Evolutionary conservation across 345 rosid species (phyloP).

Genomic region (Arabis hirsuta): DNA sequence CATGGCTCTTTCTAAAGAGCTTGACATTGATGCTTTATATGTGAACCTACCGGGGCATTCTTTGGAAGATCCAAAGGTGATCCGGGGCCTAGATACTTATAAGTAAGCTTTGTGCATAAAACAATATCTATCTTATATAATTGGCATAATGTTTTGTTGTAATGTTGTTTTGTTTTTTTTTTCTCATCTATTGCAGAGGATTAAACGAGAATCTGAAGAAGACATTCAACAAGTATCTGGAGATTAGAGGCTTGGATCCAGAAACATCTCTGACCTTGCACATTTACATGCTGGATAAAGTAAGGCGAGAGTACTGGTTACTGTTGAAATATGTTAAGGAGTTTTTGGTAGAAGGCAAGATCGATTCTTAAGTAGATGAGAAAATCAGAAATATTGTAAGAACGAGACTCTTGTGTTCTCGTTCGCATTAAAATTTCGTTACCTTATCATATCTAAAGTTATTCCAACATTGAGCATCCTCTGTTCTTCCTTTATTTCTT

Average conservation of each 20-base stretch:
- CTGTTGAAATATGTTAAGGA: conserved; percentile 78
- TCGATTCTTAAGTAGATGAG: background rate
- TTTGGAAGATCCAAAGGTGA: conserved; percentile 57
- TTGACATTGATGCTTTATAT: conserved; percentile 63
- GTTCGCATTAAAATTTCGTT: background rate
- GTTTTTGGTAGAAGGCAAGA: conserved; percentile 50
- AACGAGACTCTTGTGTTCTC: background rate
- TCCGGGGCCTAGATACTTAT: conserved; percentile 74
- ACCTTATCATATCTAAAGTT: too few species aligned
- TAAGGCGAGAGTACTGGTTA: conserved; percentile 61
- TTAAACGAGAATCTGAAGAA: conserved; percentile 88
- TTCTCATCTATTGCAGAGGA: conserved; percentile 50
- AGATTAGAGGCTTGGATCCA: conserved; percentile 79
- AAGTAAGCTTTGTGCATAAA: conserved; percentile 55
- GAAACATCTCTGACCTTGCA: conserved; percentile 58
- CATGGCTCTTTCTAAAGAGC: conserved; percentile 65
- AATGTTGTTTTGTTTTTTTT: conserved; percentile 15
- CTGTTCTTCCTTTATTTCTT: too few species aligned
- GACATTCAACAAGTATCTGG: conserved; percentile 79
- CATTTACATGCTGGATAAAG: conserved; percentile 84
- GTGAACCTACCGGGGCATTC: conserved; percentile 52
- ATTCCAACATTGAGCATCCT: too few species aligned
- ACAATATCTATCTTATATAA: background rate
- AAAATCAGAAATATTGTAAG: background rate
- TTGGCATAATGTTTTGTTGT: background rate